A percentile compares a stretch with the other conserved stretches of the same genome.
Evolutionary conservation across 2,329 filamentous ascomycete genomes (phyloP).

Genomic region (Trichoderma sp.): DNA sequence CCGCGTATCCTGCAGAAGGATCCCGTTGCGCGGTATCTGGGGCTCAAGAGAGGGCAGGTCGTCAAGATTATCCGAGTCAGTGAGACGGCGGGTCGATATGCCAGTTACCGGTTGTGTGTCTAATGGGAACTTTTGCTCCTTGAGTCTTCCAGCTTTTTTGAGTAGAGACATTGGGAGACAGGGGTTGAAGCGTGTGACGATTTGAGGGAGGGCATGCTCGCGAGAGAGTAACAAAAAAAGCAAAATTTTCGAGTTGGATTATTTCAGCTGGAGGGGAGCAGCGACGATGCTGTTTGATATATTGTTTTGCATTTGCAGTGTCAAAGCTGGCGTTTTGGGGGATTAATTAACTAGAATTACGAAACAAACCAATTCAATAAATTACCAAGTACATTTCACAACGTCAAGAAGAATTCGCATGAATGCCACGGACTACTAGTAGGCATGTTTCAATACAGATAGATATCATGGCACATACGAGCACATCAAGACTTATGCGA

Average conservation of each 20-base stretch:
- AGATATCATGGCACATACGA: neutral
- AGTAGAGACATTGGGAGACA: neutral
- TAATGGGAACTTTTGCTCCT: conserved; percentile 34
- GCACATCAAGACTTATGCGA: neutral
- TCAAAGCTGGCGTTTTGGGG: conserved; percentile 19
- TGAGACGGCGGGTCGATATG: conserved; percentile 94
- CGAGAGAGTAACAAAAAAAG: neutral
- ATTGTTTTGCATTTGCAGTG: conserved; percentile 21
- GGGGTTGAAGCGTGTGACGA: neutral
- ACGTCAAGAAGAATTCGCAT: neutral
- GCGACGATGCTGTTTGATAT: conserved; percentile 3
- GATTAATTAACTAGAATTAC: conserved; percentile 16
- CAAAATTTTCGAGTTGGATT: neutral
- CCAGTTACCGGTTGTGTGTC: conserved; percentile 80
- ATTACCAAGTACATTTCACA: neutral
- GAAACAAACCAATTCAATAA: conserved; percentile 10
- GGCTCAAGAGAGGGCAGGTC: conserved; percentile 86
- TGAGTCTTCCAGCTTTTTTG: neutral
- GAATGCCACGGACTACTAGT: neutral
- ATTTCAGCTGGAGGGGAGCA: neutral
- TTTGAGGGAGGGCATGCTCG: neutral
- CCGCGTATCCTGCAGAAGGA: conserved; percentile 90
- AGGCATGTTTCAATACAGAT: neutral
- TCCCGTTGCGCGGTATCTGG: conserved; percentile 89
- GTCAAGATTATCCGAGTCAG: conserved; percentile 97